A percentile compares a stretch with the other conserved stretches of the same genome.
These are phyloP conservation scores for Xylariomycetidae sp. DNA, from an alignment of 2,329 filamentous ascomycete genomes.

Conservation along the genomic window DNA sequence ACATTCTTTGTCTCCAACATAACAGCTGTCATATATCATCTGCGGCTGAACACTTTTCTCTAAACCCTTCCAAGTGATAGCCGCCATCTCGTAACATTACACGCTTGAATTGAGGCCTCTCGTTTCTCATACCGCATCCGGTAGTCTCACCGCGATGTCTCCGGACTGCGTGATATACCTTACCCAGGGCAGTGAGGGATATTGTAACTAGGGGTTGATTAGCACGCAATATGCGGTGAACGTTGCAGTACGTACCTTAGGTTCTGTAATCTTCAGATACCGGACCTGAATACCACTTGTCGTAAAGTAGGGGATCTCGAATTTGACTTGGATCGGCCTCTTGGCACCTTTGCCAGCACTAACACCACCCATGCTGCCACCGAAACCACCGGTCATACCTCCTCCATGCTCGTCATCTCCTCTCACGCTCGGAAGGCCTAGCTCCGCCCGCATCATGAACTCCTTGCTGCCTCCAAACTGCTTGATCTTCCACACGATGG, in stretches of 20 bases:
- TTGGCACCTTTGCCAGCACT: constrained; percentile 81
- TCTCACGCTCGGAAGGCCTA: constrained; percentile 88
- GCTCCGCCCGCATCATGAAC: constrained; percentile 95
- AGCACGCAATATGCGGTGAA: constrained; percentile 3
- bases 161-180: constrained; percentile 98
- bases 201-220: constrained; percentile 69
- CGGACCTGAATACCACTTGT: constrained; percentile 97
- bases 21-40: too few species aligned
- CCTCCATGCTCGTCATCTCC: constrained; percentile 94
- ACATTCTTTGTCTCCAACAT: too few species aligned
- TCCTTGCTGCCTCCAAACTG: constrained; percentile 98
- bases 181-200: constrained; percentile 95
- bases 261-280: constrained; percentile 98
- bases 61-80: too few species aligned
- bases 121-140: constrained; percentile 66
- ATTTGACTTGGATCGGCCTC: constrained; percentile 96
- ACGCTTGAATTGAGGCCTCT: constrained; percentile 7
- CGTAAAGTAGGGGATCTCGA: constrained; percentile 99
- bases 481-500: constrained; percentile 99
- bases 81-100: constrained; percentile 13
- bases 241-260: constrained; percentile 67
- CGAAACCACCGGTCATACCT: constrained; percentile 96
- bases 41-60: too few species aligned
- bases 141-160: constrained; percentile 90
- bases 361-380: constrained; percentile 92